These are phyloP conservation scores for Rhododendron henanense DNA, from an alignment of 148 eudicot species.

Conservation along the genomic window DNA sequence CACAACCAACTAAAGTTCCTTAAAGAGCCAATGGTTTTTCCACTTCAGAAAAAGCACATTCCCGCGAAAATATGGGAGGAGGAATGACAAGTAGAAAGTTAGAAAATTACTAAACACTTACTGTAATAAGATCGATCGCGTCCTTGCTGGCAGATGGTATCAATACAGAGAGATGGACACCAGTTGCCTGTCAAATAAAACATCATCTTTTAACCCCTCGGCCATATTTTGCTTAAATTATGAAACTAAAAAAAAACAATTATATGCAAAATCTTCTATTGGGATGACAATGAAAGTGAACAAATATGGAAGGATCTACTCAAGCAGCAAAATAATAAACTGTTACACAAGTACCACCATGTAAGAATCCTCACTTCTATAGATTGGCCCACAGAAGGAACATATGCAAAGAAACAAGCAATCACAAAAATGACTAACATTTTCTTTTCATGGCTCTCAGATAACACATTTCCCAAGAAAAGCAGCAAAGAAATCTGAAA, in stretches of 20 bases:
- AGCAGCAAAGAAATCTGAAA: slow-evolving; percentile 1
- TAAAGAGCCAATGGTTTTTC: background rate
- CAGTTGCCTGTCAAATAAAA: slow-evolving; percentile 45
- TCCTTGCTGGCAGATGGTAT: slow-evolving; percentile 75
- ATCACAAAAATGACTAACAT: background rate
- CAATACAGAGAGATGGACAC: slow-evolving; percentile 59
- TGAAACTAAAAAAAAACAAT: background rate
- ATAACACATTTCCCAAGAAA: background rate
- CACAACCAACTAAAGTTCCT: background rate
- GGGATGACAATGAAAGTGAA: background rate
- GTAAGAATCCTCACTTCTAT: background rate
- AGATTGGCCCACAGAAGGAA: too few relatives aligned
- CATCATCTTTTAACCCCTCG: background rate
- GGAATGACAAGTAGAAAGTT: background rate
- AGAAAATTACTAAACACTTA: slow-evolving; percentile 15
- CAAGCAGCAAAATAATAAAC: background rate
- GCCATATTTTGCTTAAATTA: background rate
- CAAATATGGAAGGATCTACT: background rate
- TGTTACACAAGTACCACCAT: background rate
- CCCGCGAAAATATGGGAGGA: background rate
- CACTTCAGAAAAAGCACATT: background rate
- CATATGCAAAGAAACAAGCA: background rate
- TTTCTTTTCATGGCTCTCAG: background rate
- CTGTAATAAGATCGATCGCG: slow-evolving; percentile 65
- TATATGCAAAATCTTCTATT: background rate